phyloP scores from a whole-genome alignment of 148 eudicot genomes.

The Pouteria glomerata region DNA sequence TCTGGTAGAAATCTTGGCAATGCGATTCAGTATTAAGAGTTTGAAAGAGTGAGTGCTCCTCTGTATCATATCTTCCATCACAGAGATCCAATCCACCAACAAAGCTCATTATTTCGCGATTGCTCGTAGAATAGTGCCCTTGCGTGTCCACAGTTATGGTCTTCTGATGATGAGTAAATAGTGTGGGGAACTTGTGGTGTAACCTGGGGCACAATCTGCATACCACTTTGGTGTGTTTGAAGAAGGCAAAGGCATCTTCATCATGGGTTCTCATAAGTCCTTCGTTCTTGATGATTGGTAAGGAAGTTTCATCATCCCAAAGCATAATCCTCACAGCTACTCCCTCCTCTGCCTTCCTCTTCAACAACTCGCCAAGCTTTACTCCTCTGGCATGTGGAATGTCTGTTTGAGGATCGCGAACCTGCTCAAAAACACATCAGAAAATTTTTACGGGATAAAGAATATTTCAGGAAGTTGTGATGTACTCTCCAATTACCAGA shows the following conservation, averaged over 20 bases:
- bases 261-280: conserved; percentile 79
- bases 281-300: conserved; percentile 80
- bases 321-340: conserved; percentile 79
- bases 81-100: conserved; percentile 85
- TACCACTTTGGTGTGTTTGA: conserved; percentile 58
- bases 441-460: not conserved
- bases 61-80: conserved; percentile 85
- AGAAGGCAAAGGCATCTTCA: conserved; percentile 62
- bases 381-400: conserved; percentile 69
- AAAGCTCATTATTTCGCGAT: conserved; percentile 69
- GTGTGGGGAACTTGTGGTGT: conserved; percentile 59
- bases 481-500: conserved; percentile 43
- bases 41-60: conserved; percentile 57
- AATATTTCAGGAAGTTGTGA: not conserved
- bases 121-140: conserved; percentile 34
- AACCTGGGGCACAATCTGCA: conserved; percentile 67
- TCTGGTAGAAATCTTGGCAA: conserved; percentile 61
- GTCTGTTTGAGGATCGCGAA: conserved; percentile 53
- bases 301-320: conserved; percentile 78
- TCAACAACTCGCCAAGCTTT: conserved; percentile 62
- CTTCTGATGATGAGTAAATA: conserved; percentile 77
- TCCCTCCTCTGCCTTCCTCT: conserved; percentile 78
- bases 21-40: conserved; percentile 60
- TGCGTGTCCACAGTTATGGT: conserved; percentile 57
- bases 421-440: conserved; percentile 31